Percentiles rank a stretch among this genome's conserved stretches.
Evolutionary conservation across 768 basidiomycete genomes (phyloP).

Genomic region (Leccinellum albellum): DNA sequence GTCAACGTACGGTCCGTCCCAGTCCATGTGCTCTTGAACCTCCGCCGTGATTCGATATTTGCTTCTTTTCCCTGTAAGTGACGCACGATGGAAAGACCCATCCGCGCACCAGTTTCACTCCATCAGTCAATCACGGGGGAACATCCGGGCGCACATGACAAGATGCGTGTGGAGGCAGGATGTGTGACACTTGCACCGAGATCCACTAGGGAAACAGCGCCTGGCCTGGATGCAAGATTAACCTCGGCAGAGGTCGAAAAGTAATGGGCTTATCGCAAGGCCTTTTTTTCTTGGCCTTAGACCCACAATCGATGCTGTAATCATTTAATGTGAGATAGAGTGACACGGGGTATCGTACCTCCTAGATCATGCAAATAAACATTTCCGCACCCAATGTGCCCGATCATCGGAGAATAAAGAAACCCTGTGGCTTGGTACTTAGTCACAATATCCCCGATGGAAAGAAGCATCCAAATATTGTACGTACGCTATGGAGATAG

Average conservation of each 20-base stretch:
- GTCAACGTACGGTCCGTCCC: constrained; percentile 2
- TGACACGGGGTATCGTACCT: constrained; percentile 9
- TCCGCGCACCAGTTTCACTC: not conserved
- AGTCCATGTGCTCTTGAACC: not conserved
- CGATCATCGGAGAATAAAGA: constrained; percentile 19
- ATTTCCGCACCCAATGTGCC: constrained; percentile 6
- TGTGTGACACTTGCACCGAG: constrained; percentile 3
- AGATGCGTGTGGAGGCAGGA: not conserved
- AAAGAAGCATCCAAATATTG: constrained; percentile 4
- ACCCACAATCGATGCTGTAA: constrained; percentile 19
- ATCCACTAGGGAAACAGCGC: constrained; percentile 11
- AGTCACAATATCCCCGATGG: constrained; percentile 8
- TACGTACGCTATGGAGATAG: constrained; percentile 22
- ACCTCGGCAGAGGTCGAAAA: constrained; percentile 16
- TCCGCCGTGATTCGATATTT: constrained; percentile 7
- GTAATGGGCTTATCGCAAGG: constrained; percentile 14
- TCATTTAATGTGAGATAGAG: constrained; percentile 22
- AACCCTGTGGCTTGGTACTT: constrained; percentile 5
- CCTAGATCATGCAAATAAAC: constrained; percentile 14
- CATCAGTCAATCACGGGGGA: not conserved
- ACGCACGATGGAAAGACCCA: not conserved
- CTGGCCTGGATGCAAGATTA: constrained; percentile 20
- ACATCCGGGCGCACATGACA: not conserved
- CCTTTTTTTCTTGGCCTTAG: constrained; percentile 6
- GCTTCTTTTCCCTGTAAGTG: constrained; percentile 5